Conservation (phyloP, 768 basidiomycete genomes). For the Mycena capillaripes region DNA sequence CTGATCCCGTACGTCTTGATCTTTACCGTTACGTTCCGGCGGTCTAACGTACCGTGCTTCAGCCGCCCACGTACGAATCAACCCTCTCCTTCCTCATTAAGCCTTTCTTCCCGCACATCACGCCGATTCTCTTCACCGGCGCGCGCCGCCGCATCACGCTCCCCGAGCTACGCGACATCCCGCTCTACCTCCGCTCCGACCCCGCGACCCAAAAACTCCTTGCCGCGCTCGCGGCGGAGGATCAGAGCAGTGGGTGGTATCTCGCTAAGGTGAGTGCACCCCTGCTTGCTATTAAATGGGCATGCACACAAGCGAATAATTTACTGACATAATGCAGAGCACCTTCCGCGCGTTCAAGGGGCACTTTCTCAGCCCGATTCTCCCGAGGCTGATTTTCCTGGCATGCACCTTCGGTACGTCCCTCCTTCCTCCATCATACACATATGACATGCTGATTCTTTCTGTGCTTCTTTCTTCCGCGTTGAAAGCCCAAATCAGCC, state of each 20-base stretch:
- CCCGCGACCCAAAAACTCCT: conserved; percentile 18
- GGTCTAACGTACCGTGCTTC: too few relatives aligned
- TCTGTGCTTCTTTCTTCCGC: too few relatives aligned
- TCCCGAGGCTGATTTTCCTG: conserved; percentile 12
- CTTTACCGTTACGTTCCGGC: too few relatives aligned
- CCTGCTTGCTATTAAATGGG: neutral
- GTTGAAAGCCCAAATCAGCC: conserved; percentile 15
- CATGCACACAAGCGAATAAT: too few relatives aligned
- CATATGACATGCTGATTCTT: neutral
- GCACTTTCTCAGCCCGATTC: conserved; percentile 13
- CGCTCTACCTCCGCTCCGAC: conserved; percentile 9
- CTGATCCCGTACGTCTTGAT: conserved; percentile 6
- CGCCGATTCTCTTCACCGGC: conserved; percentile 10
- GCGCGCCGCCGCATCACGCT: too few relatives aligned
- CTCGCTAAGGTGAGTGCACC: neutral
- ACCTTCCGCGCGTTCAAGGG: conserved; percentile 12
- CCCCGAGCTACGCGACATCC: conserved; percentile 18
- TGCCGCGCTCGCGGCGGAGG: conserved; percentile 12
- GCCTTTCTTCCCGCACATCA: conserved; percentile 22
- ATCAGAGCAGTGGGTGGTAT: neutral
- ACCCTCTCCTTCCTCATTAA: conserved; percentile 22
- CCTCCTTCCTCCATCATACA: too few relatives aligned
- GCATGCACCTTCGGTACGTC: conserved; percentile 17
- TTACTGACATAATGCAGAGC: neutral
- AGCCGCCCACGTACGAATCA: conserved; percentile 17